Evolutionary conservation across 1,284 basidiomycete genomes (phyloP).

Genomic region (Filobasidium uniguttulatum): DNA sequence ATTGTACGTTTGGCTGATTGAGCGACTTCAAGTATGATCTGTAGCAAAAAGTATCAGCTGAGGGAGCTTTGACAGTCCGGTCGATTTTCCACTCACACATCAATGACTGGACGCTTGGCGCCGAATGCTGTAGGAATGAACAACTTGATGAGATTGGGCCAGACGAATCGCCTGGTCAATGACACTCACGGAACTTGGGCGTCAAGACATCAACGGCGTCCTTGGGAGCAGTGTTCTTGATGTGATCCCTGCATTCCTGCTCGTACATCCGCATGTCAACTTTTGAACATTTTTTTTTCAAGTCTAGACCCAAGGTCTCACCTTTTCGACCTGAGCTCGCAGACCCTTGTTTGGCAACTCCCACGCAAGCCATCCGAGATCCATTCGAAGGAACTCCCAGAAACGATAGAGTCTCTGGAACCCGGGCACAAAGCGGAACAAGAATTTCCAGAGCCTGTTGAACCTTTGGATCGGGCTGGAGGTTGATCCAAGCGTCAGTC

Average conservation of each 20-base stretch:
- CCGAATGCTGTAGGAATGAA: slow-evolving; percentile 16
- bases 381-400: slow-evolving; percentile 5
- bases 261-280: neutral
- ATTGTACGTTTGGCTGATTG: slow-evolving; percentile 18
- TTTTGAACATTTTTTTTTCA: neutral
- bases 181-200: slow-evolving; percentile 19
- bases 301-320: neutral
- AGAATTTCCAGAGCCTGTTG: neutral
- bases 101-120: slow-evolving; percentile 20
- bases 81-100: slow-evolving; percentile 17
- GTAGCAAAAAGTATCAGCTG: neutral
- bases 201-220: slow-evolving; percentile 14
- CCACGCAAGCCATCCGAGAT: slow-evolving; percentile 6
- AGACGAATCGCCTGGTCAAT: neutral
- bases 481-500: neutral
- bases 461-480: neutral
- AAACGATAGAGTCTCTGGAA: slow-evolving; percentile 10
- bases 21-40: slow-evolving; percentile 19
- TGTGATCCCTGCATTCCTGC: slow-evolving; percentile 3
- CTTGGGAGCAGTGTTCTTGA: slow-evolving; percentile 15
- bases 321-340: slow-evolving; percentile 12
- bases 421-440: neutral
- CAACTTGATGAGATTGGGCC: neutral
- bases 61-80: neutral
- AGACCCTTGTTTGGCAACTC: slow-evolving; percentile 8